These are phyloP conservation scores for Rhizopogon salebrosus DNA, from an alignment of 768 basidiomycete genomes.

Conservation along the genomic window DNA sequence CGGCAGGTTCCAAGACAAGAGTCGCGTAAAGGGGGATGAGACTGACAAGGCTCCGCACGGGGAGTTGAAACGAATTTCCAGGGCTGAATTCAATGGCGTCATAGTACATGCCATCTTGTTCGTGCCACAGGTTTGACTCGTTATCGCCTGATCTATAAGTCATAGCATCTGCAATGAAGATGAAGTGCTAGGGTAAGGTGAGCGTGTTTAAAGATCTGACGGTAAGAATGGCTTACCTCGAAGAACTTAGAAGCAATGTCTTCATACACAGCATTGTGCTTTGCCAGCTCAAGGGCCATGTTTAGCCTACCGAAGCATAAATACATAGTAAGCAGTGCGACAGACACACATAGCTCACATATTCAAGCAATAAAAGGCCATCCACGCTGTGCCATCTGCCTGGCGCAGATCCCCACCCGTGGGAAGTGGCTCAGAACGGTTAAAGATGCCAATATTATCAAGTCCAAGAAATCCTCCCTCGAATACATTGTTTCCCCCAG, in stretches of 20 bases:
- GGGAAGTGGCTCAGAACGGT: constrained; percentile 93
- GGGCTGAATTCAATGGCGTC: constrained; percentile 91
- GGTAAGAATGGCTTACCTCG: constrained; percentile 42
- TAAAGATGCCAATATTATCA: constrained; percentile 98
- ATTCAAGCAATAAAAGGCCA: constrained; percentile 98
- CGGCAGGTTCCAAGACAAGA: constrained; percentile 84
- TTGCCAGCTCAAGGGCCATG: constrained; percentile 95
- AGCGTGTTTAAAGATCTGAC: constrained; percentile 4
- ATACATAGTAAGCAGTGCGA: constrained; percentile 1
- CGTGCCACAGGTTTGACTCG: constrained; percentile 88
- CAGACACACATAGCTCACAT: constrained; percentile 51
- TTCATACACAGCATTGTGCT: constrained; percentile 96
- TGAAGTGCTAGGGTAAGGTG: constrained; percentile 68
- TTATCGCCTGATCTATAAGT: constrained; percentile 79
- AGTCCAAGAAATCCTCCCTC: constrained; percentile 98
- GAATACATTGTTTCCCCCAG: constrained; percentile 92
- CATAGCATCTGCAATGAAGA: constrained; percentile 99
- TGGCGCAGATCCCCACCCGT: constrained; percentile 93
- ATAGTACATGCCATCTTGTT: constrained; percentile 97
- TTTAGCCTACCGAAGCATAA: constrained; percentile 58
- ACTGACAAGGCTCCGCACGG: constrained; percentile 93
- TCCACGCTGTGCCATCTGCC: constrained; percentile 99
- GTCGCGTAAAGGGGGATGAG: constrained; percentile 96
- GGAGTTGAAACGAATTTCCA: constrained; percentile 81
- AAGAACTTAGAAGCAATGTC: constrained; percentile 99